Evolutionary conservation across 345 rosid species (phyloP), one percentile per base, ranked within the genome.

Genomic region (Leavenworthia alabamica): DNA sequence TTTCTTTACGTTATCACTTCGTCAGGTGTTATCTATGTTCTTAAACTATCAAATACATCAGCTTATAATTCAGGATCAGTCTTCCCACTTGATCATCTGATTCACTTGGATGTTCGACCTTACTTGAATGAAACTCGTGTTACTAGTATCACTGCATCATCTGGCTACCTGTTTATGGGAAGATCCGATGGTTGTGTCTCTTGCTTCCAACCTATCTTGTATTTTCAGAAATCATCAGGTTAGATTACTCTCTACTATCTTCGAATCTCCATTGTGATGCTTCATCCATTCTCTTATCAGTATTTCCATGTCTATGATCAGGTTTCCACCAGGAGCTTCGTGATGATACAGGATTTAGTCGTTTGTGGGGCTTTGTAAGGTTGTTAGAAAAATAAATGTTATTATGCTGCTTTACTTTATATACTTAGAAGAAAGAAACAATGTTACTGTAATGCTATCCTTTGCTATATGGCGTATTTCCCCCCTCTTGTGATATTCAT

Each of bases 331-430:
- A 74, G 12, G 92, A 87, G 80, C 79, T 93, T 40, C 84, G 83
- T 36, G 92, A 89, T 74, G 95, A 89, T 76, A 53, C 81, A 1
- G 96, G 94, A 44, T 71, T 91, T 48, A 59, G 88, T 64, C 84
- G 94, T 54, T 55, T 89, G 14, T 89, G 91, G 99, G 86, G 99
- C 4, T 81, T 89, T 20, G 72, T 87, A 66, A 89, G 97, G 97
- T 56, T 40, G 9, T 20, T 53, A 19, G 20, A 61, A 52, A 28
- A 14, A 12, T 4, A 48, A 14, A 23, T 59, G 17, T 70, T 64
- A 11, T 33, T 31, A 32, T 5, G 5, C 51, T 54, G 24, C 7
- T 9, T 22, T 26, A 13, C 44, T 45, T 47, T 56, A 39, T 31
- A 22, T 7, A 39, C 11, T 36, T 40, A 6, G 20, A 51, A 42